Conservation (phyloP, 352 stramenopile species). For the Phytophthora foliorum region DNA sequence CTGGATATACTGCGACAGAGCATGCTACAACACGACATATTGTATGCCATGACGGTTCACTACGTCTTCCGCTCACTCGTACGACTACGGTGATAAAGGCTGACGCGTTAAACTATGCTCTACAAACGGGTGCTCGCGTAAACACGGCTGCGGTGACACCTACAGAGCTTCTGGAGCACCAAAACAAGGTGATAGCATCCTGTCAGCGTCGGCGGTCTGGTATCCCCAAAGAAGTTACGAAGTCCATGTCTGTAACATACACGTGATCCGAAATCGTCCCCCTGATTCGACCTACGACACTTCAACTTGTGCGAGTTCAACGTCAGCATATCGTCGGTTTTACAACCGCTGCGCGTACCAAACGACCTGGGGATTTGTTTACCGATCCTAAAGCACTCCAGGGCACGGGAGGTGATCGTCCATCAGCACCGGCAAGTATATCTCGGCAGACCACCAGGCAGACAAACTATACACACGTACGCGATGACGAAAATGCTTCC, state of each 20-base stretch:
- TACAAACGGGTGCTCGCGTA: neutral
- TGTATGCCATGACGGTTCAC: neutral
- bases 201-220: slow-evolving; percentile 4
- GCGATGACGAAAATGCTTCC: neutral
- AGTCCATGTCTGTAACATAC: too few relatives aligned
- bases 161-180: neutral
- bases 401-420: too few relatives aligned
- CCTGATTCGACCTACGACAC: too few relatives aligned
- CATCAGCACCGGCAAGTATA: too few relatives aligned
- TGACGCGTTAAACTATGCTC: slow-evolving; percentile 10
- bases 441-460: too few relatives aligned
- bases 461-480: too few relatives aligned
- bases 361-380: neutral
- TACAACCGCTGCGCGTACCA: neutral
- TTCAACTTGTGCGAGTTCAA: neutral
- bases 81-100: slow-evolving; percentile 8
- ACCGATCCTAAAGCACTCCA: neutral
- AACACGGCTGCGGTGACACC: neutral
- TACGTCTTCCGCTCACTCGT: neutral
- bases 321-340: slow-evolving; percentile 2
- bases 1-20: neutral
- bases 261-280: too few relatives aligned
- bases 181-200: slow-evolving; percentile 1
- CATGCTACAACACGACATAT: neutral
- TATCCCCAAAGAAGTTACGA: neutral